Conservation (phyloP, 495 filamentous ascomycete species). For the Penicillium alfredii region DNA sequence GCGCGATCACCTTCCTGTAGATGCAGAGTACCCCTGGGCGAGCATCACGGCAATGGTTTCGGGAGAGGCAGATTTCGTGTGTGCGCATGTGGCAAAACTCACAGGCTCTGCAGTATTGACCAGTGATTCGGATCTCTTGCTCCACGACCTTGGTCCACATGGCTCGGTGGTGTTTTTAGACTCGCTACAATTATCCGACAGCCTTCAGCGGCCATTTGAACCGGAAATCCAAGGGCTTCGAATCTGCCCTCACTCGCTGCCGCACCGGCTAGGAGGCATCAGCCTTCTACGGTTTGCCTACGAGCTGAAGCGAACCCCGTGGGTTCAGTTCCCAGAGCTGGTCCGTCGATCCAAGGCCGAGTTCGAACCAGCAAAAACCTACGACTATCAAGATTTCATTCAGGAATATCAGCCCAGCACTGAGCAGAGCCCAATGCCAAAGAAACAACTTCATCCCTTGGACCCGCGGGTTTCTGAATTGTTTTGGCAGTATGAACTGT, state of each 20-base stretch:
- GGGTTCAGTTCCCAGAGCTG: constrained; percentile 24
- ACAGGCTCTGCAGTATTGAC: constrained; percentile 54
- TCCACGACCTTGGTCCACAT: constrained; percentile 54
- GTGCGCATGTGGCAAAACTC: constrained; percentile 49
- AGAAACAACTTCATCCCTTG: constrained; percentile 6
- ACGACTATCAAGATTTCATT: constrained; percentile 37
- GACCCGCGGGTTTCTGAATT: constrained; percentile 36
- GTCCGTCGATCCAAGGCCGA: constrained; percentile 24
- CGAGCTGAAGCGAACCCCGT: constrained; percentile 23
- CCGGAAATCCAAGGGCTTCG: constrained; percentile 30
- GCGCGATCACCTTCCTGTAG: constrained; percentile 1
- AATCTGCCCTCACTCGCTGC: constrained; percentile 31
- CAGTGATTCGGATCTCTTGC: constrained; percentile 68
- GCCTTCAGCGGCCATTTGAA: constrained; percentile 9
- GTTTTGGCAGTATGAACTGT: constrained; percentile 28
- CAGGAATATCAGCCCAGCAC: constrained; percentile 33
- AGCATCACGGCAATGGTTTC: constrained; percentile 50
- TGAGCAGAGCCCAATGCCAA: too few species aligned
- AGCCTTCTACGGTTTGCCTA: constrained; percentile 32
- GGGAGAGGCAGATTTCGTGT: constrained; percentile 67
- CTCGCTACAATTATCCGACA: constrained; percentile 31
- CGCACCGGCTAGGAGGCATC: constrained; percentile 32
- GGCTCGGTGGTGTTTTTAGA: constrained; percentile 56
- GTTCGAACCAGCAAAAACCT: constrained; percentile 3
- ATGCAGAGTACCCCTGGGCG: constrained; percentile 38